Conservation (phyloP, 371 early-diverging fungal species). For the Haplosporangium sp. region DNA sequence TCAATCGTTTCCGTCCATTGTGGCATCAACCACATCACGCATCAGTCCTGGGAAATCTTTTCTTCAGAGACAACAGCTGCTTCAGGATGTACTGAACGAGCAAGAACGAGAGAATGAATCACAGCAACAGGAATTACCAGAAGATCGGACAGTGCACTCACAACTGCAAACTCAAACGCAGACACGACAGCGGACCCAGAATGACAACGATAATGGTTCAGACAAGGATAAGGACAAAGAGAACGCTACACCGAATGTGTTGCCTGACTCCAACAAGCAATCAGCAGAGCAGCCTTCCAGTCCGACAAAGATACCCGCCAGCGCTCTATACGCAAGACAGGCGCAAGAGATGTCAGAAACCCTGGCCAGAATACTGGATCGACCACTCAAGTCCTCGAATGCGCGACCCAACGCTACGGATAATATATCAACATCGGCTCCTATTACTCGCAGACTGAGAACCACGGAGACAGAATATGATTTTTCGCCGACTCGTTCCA, state of each 20-base stretch:
- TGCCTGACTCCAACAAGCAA: background rate
- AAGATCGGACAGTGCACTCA: too few species aligned
- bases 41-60: slow-evolving; percentile 12
- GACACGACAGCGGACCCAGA: too few species aligned
- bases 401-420: background rate
- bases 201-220: background rate
- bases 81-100: slow-evolving; percentile 7
- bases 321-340: background rate
- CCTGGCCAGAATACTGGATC: background rate
- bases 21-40: background rate
- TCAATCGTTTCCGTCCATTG: slow-evolving; percentile 17
- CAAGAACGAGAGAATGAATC: slow-evolving; percentile 1
- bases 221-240: background rate
- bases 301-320: slow-evolving; percentile 3
- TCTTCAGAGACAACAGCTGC: slow-evolving; percentile 8
- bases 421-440: background rate
- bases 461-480: slow-evolving; percentile 28
- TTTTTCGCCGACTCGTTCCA: slow-evolving; percentile 6
- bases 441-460: slow-evolving; percentile 1
- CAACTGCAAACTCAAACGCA: too few species aligned
- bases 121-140: background rate
- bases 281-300: background rate
- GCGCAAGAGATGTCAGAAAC: slow-evolving; percentile 9
- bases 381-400: background rate
- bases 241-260: background rate